Percentiles rank a stretch among this genome's conserved stretches.
Conservation (phyloP, 306 rosid genomes). For the Prunus mongolica region DNA sequence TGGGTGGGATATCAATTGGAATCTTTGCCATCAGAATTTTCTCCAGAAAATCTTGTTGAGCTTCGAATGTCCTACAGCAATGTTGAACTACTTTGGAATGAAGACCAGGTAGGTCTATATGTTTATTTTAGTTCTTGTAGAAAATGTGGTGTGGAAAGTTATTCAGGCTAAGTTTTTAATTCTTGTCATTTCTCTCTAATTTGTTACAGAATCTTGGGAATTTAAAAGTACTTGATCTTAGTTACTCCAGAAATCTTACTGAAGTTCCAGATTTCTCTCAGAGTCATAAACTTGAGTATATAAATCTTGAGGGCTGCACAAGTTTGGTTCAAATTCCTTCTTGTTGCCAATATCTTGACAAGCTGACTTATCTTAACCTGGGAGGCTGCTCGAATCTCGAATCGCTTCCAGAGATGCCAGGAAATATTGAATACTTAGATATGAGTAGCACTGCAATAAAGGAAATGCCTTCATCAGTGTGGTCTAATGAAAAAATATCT, state of each 20-base stretch:
- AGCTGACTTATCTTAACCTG: not conserved
- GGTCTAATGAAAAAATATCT: not conserved
- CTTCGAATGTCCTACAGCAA: not conserved
- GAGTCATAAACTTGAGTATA: not conserved
- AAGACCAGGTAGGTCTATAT: not conserved
- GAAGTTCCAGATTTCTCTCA: conserved; percentile 16
- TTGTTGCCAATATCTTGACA: not conserved
- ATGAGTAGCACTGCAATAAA: not conserved
- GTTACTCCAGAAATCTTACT: not conserved
- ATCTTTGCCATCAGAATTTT: not conserved
- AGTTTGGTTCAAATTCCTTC: not conserved
- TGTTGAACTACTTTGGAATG: not conserved
- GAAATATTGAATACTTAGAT: not conserved
- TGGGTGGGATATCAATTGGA: conserved; percentile 12
- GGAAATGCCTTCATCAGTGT: not conserved
- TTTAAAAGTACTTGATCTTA: not conserved
- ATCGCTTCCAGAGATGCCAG: not conserved
- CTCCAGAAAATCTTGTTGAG: conserved; percentile 3
- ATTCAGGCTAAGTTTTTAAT: not conserved
- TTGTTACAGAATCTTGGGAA: conserved; percentile 4
- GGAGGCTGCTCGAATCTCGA: not conserved
- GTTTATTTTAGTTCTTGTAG: not conserved
- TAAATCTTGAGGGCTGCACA: not conserved
- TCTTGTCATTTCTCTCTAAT: not conserved
- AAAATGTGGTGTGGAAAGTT: not conserved